A percentile compares a stretch with the other conserved stretches of the same genome.
Conservation (phyloP, 306 rosid genomes). For the Purshia tridentata region DNA sequence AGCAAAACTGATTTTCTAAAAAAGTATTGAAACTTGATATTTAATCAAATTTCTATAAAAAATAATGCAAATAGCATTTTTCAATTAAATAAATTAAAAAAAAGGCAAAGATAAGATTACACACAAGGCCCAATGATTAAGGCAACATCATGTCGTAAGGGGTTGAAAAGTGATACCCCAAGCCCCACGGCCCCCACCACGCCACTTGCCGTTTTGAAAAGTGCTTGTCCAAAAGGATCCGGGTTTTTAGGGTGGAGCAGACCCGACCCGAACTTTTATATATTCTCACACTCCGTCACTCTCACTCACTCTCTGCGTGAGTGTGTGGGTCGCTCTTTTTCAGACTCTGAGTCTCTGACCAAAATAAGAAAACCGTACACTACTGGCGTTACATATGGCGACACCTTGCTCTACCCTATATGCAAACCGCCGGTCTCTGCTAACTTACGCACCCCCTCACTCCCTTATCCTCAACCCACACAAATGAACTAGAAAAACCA, state of each 20-base stretch:
- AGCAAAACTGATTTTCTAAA: too few relatives aligned
- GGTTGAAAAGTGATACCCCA: conserved; percentile 37
- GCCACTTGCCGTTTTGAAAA: conserved; percentile 34
- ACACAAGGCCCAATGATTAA: conserved; percentile 49
- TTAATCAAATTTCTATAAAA: too few relatives aligned
- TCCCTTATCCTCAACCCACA: conserved; percentile 23
- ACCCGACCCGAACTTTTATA: not conserved
- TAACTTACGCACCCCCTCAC: conserved; percentile 39
- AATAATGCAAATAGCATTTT: too few relatives aligned
- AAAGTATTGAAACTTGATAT: too few relatives aligned
- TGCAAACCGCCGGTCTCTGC: conserved; percentile 15
- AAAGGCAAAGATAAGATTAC: conserved; percentile 5
- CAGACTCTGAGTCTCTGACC: conserved; percentile 3
- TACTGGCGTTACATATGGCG: conserved; percentile 28
- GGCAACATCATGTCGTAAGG: conserved; percentile 48
- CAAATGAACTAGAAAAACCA: not conserved
- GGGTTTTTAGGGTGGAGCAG: conserved; percentile 3
- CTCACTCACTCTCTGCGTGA: not conserved
- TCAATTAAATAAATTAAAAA: not conserved
- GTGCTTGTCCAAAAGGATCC: conserved; percentile 38
- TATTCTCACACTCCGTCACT: not conserved
- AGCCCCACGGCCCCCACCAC: conserved; percentile 30
- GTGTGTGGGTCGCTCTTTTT: too few relatives aligned
- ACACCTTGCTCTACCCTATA: conserved; percentile 4
- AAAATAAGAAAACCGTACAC: conserved; percentile 20